Evolutionary conservation across 2,329 filamentous ascomycete species (phyloP).

Genomic region (Sporothrix luriei): DNA sequence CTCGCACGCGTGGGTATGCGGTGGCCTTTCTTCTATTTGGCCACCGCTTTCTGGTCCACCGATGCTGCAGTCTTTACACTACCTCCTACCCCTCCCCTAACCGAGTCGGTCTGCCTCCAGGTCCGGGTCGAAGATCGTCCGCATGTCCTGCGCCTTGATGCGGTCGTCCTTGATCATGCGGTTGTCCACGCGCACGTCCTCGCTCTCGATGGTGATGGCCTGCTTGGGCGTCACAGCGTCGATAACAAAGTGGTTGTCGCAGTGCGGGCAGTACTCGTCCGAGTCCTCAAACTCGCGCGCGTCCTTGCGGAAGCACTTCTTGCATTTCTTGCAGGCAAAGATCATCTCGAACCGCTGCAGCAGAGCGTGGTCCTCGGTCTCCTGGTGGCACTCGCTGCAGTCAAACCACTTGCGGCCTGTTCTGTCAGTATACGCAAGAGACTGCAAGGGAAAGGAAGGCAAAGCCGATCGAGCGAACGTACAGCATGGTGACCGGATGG

Average conservation of each 20-base stretch:
- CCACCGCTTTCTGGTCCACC: not conserved
- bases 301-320: conserved; percentile 96
- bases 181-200: conserved; percentile 81
- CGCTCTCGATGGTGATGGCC: conserved; percentile 82
- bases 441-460: not conserved
- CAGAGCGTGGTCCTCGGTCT: conserved; percentile 76
- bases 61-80: not conserved
- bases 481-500: conserved; percentile 96
- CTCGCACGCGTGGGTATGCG: conserved; percentile 15
- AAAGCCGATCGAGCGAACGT: conserved; percentile 43
- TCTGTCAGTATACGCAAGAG: not conserved
- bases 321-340: conserved; percentile 99
- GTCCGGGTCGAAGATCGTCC: conserved; percentile 75
- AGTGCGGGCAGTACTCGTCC: conserved; percentile 98
- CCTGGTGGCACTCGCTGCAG: conserved; percentile 90
- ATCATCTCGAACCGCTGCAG: conserved; percentile 81
- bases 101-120: conserved; percentile 75
- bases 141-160: conserved; percentile 59
- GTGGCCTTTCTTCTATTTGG: no score
- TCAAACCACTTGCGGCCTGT: conserved; percentile 96
- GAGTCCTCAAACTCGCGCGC: conserved; percentile 89
- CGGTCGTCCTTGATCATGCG: conserved; percentile 94
- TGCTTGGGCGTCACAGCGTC: conserved; percentile 85
- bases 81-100: conserved; percentile 45
- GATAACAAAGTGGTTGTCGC: conserved; percentile 96